A percentile compares a stretch with the other conserved stretches of the same genome.
Evolutionary conservation across 2,329 filamentous ascomycete genomes (phyloP).

Genomic region (Xylogone sp.): DNA sequence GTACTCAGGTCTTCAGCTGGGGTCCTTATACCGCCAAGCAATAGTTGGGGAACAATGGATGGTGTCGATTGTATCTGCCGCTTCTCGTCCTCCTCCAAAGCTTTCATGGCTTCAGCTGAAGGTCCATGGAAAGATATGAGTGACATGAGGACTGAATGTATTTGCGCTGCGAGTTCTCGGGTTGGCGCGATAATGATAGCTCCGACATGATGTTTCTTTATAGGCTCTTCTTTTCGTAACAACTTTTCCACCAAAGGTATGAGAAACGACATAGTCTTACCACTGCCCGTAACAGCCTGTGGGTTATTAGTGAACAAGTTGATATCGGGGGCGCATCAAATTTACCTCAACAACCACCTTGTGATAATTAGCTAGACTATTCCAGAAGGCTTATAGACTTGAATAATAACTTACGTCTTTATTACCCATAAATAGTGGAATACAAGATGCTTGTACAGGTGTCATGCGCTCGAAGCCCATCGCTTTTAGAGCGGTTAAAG

Average conservation of each 20-base stretch:
- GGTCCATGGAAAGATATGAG: constrained; percentile 79
- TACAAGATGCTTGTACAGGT: constrained; percentile 88
- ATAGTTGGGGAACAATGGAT: constrained; percentile 77
- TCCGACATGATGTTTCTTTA: constrained; percentile 85
- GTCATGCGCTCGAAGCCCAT: constrained; percentile 89
- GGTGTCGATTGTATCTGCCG: constrained; percentile 38
- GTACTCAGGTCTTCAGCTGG: constrained; percentile 80
- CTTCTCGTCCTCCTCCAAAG: constrained; percentile 52
- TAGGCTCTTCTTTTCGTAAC: constrained; percentile 72
- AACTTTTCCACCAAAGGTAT: constrained; percentile 82
- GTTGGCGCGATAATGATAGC: constrained; percentile 92
- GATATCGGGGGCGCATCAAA: constrained; percentile 1
- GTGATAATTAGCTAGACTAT: too few relatives aligned
- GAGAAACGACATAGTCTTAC: constrained; percentile 83
- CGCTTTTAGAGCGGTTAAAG: constrained; percentile 74
- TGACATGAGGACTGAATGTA: constrained; percentile 73
- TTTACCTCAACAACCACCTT: constrained; percentile 78
- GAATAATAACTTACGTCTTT: too few relatives aligned
- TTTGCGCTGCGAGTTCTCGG: constrained; percentile 87
- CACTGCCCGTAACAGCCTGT: constrained; percentile 82
- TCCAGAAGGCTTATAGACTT: too few relatives aligned
- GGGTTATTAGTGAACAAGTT: constrained; percentile 5
- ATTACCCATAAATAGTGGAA: constrained; percentile 83
- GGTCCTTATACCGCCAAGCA: constrained; percentile 78
- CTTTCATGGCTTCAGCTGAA: constrained; percentile 63